These are phyloP conservation scores for Lunularia cruciata DNA, from an alignment of 225 moss, liverwort and hornwort species.

Conservation along the genomic window DNA sequence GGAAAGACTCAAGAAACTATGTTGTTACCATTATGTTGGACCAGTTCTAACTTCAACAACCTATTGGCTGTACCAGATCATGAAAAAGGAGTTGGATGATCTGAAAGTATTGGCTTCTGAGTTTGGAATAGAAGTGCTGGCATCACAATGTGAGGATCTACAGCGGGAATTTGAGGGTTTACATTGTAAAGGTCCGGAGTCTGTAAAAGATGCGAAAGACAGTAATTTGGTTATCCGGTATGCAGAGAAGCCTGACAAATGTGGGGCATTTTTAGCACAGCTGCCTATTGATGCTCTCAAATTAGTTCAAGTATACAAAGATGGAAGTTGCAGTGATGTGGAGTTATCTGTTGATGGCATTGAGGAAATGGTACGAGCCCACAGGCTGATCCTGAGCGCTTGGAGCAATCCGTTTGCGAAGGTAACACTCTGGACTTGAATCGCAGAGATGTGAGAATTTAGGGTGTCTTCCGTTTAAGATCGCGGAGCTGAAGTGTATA, in stretches of 20 bases:
- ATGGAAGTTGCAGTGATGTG: conserved; percentile 74
- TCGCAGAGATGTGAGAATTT: neutral
- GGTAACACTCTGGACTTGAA: conserved; percentile 45
- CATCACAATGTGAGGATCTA: conserved; percentile 57
- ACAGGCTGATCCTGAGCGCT: conserved; percentile 84
- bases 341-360: conserved; percentile 63
- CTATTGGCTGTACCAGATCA: conserved; percentile 44
- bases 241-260: conserved; percentile 36
- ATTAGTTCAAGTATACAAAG: conserved; percentile 58
- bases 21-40: no score
- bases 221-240: conserved; percentile 43
- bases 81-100: conserved; percentile 46
- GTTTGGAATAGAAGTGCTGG: conserved; percentile 62
- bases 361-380: conserved; percentile 59
- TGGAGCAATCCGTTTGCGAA: conserved; percentile 96
- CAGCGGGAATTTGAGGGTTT: conserved; percentile 27
- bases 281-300: conserved; percentile 60
- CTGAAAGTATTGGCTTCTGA: conserved; percentile 60
- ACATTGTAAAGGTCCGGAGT: conserved; percentile 22
- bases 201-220: conserved; percentile 17
- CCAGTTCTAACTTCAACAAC: no score
- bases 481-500: neutral
- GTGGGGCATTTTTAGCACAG: conserved; percentile 36
- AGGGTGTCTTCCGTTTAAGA: neutral
- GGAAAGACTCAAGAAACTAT: no score